Evolutionary conservation across 2,329 filamentous ascomycete species (phyloP), one percentile per base, ranked within the genome.

Genomic region (Talaromyces sp.): DNA sequence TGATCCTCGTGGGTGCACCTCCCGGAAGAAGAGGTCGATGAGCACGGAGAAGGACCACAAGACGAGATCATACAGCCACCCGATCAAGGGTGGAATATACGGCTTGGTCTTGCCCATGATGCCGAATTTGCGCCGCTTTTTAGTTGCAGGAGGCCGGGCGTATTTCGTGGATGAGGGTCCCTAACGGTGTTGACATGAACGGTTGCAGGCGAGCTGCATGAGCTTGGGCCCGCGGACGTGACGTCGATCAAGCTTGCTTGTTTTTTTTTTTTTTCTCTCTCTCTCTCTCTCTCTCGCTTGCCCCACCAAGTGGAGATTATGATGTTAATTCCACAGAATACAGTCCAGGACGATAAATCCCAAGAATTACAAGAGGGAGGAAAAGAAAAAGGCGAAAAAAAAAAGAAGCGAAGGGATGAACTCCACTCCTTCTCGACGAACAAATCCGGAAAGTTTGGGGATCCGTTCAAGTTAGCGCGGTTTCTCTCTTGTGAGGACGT

Each of bases 21-120:
- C 94, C 63, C 94, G 88, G 80, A 99, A 99, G 84, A 99, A 99
- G 62, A 97, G 86, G 74, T 99, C 94, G 61, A 95, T 86, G 47
- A 97, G 81, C 59, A 97, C 71, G 2, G 79, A 80, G 57, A 81
- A 75, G 9, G 70, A 68, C 79, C 79, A 81, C 33, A 81, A 65
- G 42, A 78, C 70, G 22, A 79, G 57, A 64, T 80, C 77, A 61
- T 80, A 80, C 45, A 79, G 57, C 78, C 78, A 80, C 63, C 73
- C 74, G 53, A 77, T 70, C 65, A 79, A 74, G 44, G 75, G 76
- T 54, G 73, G 66, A 48, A 76, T 73, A 42, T 69, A 71, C 35
- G 66, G 62, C 59, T 67, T 62, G 52, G 68, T 69, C 59, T 70
- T 69, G 47, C 56, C 68, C 72, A 73, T 73, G 52, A 39, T 56